phyloP scores from a whole-genome alignment of 2,329 filamentous ascomycete genomes.

The Ceratocystis diversiconidia region DNA sequence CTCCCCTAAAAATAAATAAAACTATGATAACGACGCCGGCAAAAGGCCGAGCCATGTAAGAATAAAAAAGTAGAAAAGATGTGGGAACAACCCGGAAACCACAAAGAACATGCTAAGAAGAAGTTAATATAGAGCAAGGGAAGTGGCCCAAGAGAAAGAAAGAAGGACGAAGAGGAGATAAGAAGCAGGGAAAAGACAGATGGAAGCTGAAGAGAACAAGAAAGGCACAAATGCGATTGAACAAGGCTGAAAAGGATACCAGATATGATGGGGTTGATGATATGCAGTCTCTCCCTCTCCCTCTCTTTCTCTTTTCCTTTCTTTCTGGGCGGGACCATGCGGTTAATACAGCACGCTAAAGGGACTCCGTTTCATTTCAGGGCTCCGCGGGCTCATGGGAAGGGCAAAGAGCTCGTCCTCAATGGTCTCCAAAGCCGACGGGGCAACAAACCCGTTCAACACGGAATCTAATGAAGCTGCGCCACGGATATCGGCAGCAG shows the following conservation, averaged over 20 bases:
- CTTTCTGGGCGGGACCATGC: neutral
- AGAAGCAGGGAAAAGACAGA: neutral
- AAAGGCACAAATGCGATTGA: neutral
- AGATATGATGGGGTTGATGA: neutral
- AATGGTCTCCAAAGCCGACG: conserved; percentile 23
- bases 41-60: neutral
- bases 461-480: conserved; percentile 14
- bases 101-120: conserved; percentile 2
- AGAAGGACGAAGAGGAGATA: neutral
- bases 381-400: conserved; percentile 72
- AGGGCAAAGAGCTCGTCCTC: conserved; percentile 80
- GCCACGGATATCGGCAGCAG: conserved; percentile 10
- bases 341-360: conserved; percentile 42
- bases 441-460: conserved; percentile 7
- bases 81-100: neutral
- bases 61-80: neutral
- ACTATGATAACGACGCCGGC: neutral
- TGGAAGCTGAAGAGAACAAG: neutral
- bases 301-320: neutral
- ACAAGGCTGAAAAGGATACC: neutral
- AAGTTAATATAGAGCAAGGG: conserved; percentile 2
- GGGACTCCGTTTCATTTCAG: conserved; percentile 71
- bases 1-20: neutral
- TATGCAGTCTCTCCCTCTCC: neutral
- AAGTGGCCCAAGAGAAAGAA: conserved; percentile 2